Evolutionary conservation across 805 yeast genomes (phyloP), one percentile per base, ranked within the genome.

Genomic region (Cyberlindnera mycetangii): DNA sequence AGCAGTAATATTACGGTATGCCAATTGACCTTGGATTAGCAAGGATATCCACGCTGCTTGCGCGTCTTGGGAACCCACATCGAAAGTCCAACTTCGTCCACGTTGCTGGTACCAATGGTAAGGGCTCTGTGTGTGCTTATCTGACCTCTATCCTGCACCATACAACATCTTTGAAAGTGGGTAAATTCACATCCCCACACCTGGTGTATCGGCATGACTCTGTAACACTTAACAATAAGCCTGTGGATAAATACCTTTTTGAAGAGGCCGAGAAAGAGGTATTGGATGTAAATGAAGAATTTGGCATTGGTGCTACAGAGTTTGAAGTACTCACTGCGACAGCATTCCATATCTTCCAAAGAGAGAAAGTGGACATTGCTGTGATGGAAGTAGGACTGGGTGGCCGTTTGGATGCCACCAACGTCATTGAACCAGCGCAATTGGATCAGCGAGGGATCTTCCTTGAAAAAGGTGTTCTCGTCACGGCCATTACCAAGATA

Each of bases 101-200:
- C 59, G 75, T 93, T 4, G 97, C 97, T 0, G 99, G 99, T 0
- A 92, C 99, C 8, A 92, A 92, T 60, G 99, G 99, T 0, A 92
- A 92, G 59, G 99, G 99, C 0, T 89, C 97, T 0, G 86, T 90
- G 0, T 81, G 95, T 47, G 82, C 97, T 0, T 90, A 89, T 60
- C 47, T 93, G 8, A 73, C 89, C 4, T 79, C 89, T 15, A 70
- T 83, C 3, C 63, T 90, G 77, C 17, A 60, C 62, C 12, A 70
- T 78, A 68, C 60, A 2, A 44, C 48, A 1, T 30, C 67, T 1
- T 64, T 76, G 32, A 59, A 64, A 21, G 78, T 81, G 41, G 98
- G 98, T 0, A 76, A 83, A 49, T 92, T 89, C 68, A 89, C 95
- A 1, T 84, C 95, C 4, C 99, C 99, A 1, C 96, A 90, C 65